Percentiles rank a stretch among this genome's conserved stretches.
phyloP scores from a whole-genome alignment of 2,329 filamentous ascomycete species.

The Diplodia intermedia region DNA sequence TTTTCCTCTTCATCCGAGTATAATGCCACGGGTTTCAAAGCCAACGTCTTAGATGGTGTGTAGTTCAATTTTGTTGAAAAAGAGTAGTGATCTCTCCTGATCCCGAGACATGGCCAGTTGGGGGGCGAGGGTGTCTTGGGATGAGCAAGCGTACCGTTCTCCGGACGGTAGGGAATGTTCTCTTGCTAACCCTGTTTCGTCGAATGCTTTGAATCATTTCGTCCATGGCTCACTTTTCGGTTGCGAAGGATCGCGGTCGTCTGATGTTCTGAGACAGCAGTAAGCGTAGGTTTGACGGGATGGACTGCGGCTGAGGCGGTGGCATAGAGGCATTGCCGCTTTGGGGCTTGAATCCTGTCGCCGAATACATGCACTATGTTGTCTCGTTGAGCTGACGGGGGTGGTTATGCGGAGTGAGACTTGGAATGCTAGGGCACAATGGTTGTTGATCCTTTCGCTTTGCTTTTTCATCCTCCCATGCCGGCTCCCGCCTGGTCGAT shows the following conservation, averaged over 20 bases:
- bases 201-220: too few species aligned
- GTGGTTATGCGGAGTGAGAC: background rate
- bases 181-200: too few species aligned
- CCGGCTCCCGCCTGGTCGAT: background rate
- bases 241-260: background rate
- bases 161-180: too few species aligned
- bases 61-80: background rate
- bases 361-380: background rate
- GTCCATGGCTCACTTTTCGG: background rate
- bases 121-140: too few species aligned
- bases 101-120: background rate
- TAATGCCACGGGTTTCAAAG: background rate
- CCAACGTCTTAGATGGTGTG: background rate
- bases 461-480: background rate
- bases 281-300: background rate
- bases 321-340: background rate
- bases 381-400: background rate
- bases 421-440: too few species aligned
- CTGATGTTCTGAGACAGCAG: background rate
- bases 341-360: background rate
- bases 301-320: background rate
- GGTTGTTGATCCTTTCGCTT: background rate
- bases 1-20: background rate
- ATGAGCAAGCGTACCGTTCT: too few species aligned
- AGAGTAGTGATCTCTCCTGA: background rate